Base-by-base conservation (phyloP, 345 rosid genomes). In the Ceriops tagal region DNA sequence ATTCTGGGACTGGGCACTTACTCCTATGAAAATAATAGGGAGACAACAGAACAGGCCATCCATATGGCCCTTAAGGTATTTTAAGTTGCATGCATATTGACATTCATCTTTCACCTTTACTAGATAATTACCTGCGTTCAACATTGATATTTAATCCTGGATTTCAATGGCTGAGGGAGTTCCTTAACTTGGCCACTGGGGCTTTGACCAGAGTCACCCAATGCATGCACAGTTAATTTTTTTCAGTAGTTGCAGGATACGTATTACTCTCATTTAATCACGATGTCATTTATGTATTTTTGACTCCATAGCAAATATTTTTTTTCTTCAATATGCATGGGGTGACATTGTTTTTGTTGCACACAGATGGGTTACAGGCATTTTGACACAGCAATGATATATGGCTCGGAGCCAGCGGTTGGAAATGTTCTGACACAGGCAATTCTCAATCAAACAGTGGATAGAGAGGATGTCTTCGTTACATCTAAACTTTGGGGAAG, bases 401-500 rank as follows among this genome's bases (percentile, higher is more conserved):
- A 93, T 66, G 91, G 90, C 28, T 91, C 97, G 1, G 97, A 93
- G 84, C 78, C 86, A 63, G 90, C 93, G 2, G 78, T 91, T n/a
- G 98, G 98, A 24, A 79, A 69, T 70, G 97, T 91, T 31, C 72
- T 93, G 51, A 71, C 62, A 21, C 67, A 72, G 62, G 91, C 90
- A 49, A 74, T 86, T 61, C 76, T 64, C 20, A 66, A 71, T 63
- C 81, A 78, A 61, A 58, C 22, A 15, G 80, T 87, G 21, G 78
- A 66, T 64, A 86, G 96, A 67, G 83, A 89, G 35, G 91, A 91
- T 43, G 52, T 91, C 39, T 93, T 85, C 26, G 83, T 93, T n/a
- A 93, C 93, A 18, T 89, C 96, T 30, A 93, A 93, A 70, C 77
- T 93, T 27, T 91, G 98, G 97, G 78, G 93, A 39, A 74, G 88